A percentile compares a stretch with the other conserved stretches of the same genome.
These are phyloP conservation scores for Chrysanthemum makinoi DNA, from an alignment of 129 eudicot genomes.

Conservation along the genomic window DNA sequence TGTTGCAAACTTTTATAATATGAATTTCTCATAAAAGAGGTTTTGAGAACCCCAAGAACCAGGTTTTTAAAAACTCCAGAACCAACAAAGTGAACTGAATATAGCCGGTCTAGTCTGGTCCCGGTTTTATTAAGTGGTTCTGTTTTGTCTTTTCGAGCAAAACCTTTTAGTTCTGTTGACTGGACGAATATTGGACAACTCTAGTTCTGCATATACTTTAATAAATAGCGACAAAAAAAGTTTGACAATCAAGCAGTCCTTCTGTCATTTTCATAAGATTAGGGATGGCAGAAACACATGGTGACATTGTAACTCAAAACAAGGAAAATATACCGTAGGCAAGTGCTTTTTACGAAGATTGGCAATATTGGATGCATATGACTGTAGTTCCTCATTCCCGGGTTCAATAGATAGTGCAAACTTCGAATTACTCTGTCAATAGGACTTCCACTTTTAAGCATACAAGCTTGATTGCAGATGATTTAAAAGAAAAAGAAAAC, in stretches of 20 bases:
- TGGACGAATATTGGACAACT: too few relatives aligned
- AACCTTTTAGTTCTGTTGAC: too few relatives aligned
- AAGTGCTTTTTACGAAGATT: slow-evolving; percentile 68
- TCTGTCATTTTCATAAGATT: not conserved
- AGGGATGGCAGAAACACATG: slow-evolving; percentile 6
- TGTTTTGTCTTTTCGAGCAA: too few relatives aligned
- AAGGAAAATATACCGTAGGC: slow-evolving; percentile 70
- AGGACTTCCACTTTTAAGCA: slow-evolving; percentile 4
- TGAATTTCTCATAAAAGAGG: too few relatives aligned
- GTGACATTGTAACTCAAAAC: slow-evolving; percentile 3
- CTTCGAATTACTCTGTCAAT: slow-evolving; percentile 84
- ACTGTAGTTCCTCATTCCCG: slow-evolving; percentile 64
- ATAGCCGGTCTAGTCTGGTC: too few relatives aligned
- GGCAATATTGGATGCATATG: slow-evolving; percentile 69
- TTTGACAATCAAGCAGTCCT: not conserved
- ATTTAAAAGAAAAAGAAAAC: slow-evolving; percentile 5
- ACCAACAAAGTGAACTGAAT: too few relatives aligned
- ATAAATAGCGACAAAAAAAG: not conserved
- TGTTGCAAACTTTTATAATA: too few relatives aligned
- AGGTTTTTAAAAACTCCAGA: too few relatives aligned
- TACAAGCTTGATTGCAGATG: slow-evolving; percentile 18
- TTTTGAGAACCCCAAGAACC: too few relatives aligned
- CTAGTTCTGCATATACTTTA: too few relatives aligned
- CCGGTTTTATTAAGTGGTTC: too few relatives aligned
- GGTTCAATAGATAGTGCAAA: slow-evolving; percentile 91